phyloP scores from a whole-genome alignment of 228 moss, liverwort and hornwort genomes.

The Sphagnum magellanicum region DNA sequence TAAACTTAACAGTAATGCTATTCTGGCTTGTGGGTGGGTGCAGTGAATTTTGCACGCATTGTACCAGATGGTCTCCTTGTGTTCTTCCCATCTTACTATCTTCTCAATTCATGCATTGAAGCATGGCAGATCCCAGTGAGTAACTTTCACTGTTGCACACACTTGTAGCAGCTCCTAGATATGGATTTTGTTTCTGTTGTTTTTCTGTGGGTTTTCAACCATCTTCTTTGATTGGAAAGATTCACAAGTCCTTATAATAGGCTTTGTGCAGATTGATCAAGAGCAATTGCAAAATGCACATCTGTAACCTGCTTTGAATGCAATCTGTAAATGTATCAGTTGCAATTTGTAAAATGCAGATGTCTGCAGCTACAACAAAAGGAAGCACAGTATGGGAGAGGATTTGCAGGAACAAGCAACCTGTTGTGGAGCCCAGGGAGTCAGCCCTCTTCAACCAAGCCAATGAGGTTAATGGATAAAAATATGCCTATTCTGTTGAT shows the following conservation, averaged over 20 bases:
- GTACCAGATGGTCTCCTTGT: constrained; percentile 96
- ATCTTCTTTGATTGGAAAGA: too few relatives aligned
- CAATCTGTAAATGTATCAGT: too few relatives aligned
- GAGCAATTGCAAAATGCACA: too few relatives aligned
- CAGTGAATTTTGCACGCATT: constrained; percentile 98
- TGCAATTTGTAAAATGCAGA: constrained; percentile 13
- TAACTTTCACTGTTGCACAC: background rate
- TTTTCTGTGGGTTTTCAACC: too few relatives aligned
- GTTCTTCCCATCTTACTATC: constrained; percentile 96
- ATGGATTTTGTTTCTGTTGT: too few relatives aligned
- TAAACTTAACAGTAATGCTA: too few relatives aligned
- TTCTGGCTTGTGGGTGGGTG: constrained; percentile 2
- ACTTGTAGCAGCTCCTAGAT: too few relatives aligned
- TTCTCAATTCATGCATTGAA: constrained; percentile 95
- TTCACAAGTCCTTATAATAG: too few relatives aligned
- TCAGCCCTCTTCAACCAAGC: constrained; percentile 94
- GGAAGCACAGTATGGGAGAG: constrained; percentile 86
- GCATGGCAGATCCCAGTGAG: constrained; percentile 87
- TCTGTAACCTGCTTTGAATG: too few relatives aligned
- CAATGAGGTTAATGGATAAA: constrained; percentile 48
- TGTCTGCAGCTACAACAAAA: constrained; percentile 34
- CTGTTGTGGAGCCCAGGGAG: constrained; percentile 93
- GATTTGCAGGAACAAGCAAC: constrained; percentile 93
- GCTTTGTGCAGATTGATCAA: too few relatives aligned
- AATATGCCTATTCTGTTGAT: too few relatives aligned